Evolutionary conservation across 495 filamentous ascomycete genomes (phyloP).

Genomic region (Xylaria bambusicola): DNA sequence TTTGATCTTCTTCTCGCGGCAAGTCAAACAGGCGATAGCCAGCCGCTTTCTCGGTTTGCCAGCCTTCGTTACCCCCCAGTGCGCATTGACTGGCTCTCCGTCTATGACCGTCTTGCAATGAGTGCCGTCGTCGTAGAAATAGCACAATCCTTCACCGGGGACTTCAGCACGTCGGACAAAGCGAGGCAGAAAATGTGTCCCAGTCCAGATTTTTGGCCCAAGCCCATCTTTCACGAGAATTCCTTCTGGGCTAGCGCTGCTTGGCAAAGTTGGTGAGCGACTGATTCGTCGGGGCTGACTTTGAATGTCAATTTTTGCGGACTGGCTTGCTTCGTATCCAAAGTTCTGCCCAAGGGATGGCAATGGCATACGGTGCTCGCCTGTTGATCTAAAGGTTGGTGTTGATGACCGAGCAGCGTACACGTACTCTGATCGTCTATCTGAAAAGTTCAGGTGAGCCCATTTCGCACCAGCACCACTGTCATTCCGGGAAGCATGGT

Average conservation of each 20-base stretch:
- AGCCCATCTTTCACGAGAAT: conserved; percentile 53
- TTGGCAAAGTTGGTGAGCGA: conserved; percentile 43
- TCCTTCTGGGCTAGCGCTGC: conserved; percentile 43
- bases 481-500: conserved; percentile 25
- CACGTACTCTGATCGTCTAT: conserved; percentile 36
- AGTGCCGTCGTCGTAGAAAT: conserved; percentile 84
- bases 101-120: conserved; percentile 83
- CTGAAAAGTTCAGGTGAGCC: conserved; percentile 25
- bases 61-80: conserved; percentile 92
- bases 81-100: conserved; percentile 82
- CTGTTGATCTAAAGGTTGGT: conserved; percentile 25
- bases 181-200: conserved; percentile 60
- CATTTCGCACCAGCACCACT: conserved; percentile 25
- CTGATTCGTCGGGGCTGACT: conserved; percentile 26
- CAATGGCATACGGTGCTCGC: conserved; percentile 27
- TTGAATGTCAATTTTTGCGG: conserved; percentile 23
- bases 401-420: conserved; percentile 32
- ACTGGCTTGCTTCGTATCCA: conserved; percentile 26
- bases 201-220: conserved; percentile 63
- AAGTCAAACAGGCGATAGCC: conserved; percentile 86
- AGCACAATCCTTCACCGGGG: conserved; percentile 78
- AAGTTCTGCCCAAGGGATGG: conserved; percentile 29
- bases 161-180: conserved; percentile 62
- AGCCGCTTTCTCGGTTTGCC: conserved; percentile 87
- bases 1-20: conserved; percentile 95